Base-by-base conservation (phyloP, 495 filamentous ascomycete genomes). In the Aspergillus nidulans region DNA sequence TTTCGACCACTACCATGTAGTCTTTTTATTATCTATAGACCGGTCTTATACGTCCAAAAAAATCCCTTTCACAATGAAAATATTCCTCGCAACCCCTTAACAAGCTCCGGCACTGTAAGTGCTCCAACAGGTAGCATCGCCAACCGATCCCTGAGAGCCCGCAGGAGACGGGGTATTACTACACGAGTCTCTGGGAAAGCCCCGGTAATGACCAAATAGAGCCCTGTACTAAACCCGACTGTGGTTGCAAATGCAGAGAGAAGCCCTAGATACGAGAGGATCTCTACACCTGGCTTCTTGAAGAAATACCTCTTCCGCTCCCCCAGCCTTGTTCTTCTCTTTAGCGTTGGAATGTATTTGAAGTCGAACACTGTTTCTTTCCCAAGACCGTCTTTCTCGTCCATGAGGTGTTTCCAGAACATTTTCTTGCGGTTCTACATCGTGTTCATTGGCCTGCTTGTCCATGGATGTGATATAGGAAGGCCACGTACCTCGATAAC, bases 321-420 rank as follows among this genome's bases (percentile, higher is more conserved):
- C 4, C 70, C 70, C 8, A 68, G 40, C 1, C 59, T 58, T 0
- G 70, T 73, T 5, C 56, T 69, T 7, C 65, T 61, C 20, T 56
- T 63, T n/a, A 65, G 57, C 8, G 79, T 72, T 0, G 87, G 86
- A 10, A 88, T 67, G 62, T 85, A 87, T 65, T 86, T 83, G 67
- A 88, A 85, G 16, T 82, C 79, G 53, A 85, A 86, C 36, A 66
- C 60, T 1, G 77, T 77, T 60, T 81, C 80, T 18, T 73, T 64
- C 13, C 81, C 74, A 1, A 88, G 74, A 0, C 78, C 84, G 10
- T 71, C 73, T 52, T 81, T 78, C 34, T 75, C 70, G 40, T 84
- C 73, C 15, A 83, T 76, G 20, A 86, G 70, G 41, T 85, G 53
- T 10, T 63, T 59, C 57, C 77, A 83, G 55, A 84, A 81, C 15